Evolutionary conservation across 768 basidiomycete genomes (phyloP), one percentile per base, ranked within the genome.

Genomic region (Leucocoprinus sp.): DNA sequence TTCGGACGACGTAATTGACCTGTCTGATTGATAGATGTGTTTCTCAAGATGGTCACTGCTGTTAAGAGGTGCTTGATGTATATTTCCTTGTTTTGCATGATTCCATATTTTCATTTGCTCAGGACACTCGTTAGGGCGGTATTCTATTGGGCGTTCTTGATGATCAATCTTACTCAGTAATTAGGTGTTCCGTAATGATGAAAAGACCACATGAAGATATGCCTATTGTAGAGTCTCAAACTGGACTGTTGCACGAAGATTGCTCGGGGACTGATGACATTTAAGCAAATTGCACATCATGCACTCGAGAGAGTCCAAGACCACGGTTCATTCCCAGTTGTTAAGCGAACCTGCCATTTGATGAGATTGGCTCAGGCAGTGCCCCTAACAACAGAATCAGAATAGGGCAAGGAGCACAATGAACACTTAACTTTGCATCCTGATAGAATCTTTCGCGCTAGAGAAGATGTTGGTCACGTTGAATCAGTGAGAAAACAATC

Each of bases 1-100:
- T n/a, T n/a, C n/a, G n/a, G n/a, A n/a, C 14, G 75, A 78, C 19
- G 65, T 85, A 22, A 78, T 86, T 53, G 75, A 80, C 46, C 63
- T 87, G 31, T 78, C 69, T 27, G 72, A 74, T 56, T n/a, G n/a
- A n/a, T n/a, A n/a, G n/a, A n/a, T n/a, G n/a, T n/a, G n/a, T n/a
- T n/a, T n/a, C n/a, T n/a, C n/a, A n/a, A n/a, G n/a, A n/a, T n/a
- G n/a, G n/a, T n/a, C n/a, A n/a, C n/a, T n/a, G n/a, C n/a, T n/a
- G n/a, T n/a, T n/a, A 14, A 42, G n/a, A 8, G 7, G n/a, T 38
- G 39, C 33, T 36, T 50, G 50, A 43, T 56, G 44, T 48, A 21
- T 37, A 37, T 19, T 14, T 29, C 8, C 28, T 29, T 29, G 28
- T 29, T 7, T 14, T 14, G 28, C 28, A 29, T 29, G 8, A 7